phyloP scores from a whole-genome alignment of 2,329 filamentous ascomycete species.

The Zalaria obscura region DNA sequence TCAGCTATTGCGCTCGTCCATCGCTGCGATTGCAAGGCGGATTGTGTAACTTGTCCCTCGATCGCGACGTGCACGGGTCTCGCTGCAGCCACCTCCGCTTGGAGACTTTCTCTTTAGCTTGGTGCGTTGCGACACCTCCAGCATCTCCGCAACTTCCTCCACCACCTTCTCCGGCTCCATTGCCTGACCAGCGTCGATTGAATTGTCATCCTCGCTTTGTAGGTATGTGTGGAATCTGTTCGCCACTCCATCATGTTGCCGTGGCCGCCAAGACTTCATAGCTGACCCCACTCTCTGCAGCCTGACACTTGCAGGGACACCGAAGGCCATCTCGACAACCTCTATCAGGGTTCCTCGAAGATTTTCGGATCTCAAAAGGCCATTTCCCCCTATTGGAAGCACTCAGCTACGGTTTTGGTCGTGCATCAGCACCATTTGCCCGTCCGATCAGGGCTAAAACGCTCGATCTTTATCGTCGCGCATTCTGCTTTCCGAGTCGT shows the following conservation, averaged over 20 bases:
- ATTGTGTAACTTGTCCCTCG: not conserved
- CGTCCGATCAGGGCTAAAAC: too few species aligned
- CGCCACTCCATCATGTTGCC: too few species aligned
- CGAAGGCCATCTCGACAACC: too few species aligned
- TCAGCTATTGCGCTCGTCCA: not conserved
- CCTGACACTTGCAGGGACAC: too few species aligned
- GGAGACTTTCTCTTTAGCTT: constrained; percentile 38
- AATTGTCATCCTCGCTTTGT: too few species aligned
- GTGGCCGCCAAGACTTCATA: too few species aligned
- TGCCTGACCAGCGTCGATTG: too few species aligned
- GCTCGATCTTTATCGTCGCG: constrained; percentile 1
- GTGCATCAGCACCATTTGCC: too few species aligned
- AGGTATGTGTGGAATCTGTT: too few species aligned
- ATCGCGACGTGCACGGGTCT: constrained; percentile 41
- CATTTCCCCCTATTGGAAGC: too few species aligned
- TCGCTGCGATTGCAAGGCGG: not conserved
- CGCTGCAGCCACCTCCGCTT: constrained; percentile 66
- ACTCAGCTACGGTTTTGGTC: too few species aligned
- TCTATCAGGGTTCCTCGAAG: not conserved
- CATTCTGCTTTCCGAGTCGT: not conserved
- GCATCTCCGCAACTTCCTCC: constrained; percentile 3
- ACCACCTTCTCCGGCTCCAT: not conserved
- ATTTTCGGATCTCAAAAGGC: constrained; percentile 1
- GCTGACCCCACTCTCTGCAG: too few species aligned
- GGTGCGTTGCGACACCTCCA: constrained; percentile 2